Evolutionary conservation across 2,329 filamentous ascomycete species (phyloP), one percentile per base, ranked within the genome.

Genomic region (Phialophora expanda): DNA sequence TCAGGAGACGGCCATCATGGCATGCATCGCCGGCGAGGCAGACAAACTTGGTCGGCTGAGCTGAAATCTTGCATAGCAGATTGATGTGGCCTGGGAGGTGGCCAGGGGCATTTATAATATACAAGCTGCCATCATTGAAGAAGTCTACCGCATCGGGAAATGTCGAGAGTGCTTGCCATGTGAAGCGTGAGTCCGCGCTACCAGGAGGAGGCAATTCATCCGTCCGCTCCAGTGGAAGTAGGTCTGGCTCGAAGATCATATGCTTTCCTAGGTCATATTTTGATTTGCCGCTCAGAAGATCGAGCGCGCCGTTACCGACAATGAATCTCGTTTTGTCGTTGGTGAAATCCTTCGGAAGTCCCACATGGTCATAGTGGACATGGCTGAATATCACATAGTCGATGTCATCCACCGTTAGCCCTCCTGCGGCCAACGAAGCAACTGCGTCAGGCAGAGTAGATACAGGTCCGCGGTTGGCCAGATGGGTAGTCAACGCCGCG

Each of bases 381-480:
- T 81, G 79, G 14, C 75, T 78, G 62, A 78, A 77, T 14, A 81
- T 74, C 6, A 81, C 74, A 63, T 74, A 76, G 68, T 81, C 78
- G 24, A 81, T 79, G 55, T 81, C 77, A 14, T 73, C 66, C 1
- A 77, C 73, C 1, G 56, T 67, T 20, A 82, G 59, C 0, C 77
- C 76, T 1, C 78, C 78, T 57, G 64, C 70, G 24, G 73, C 74
- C 3, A 82, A 73, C 54, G 75, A 78, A 28, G 75, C 65, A 8
- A 73, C 65, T 4, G 73, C 71, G 59, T 74, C 73, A 6, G 74
- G 74, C 17, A 70, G 51, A 4, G 69, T 72, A 5, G 64, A 56
- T 20, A 74, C 56, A 9, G 75, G 75, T 12, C 69, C 56, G 8
- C 75, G 66, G 11, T 71, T 73, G 34, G 44, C 64, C 5, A 73